Percentiles rank a stretch among this genome's conserved stretches.
Evolutionary conservation across 768 basidiomycete species (phyloP).

Genomic region (Boletus huronensis): DNA sequence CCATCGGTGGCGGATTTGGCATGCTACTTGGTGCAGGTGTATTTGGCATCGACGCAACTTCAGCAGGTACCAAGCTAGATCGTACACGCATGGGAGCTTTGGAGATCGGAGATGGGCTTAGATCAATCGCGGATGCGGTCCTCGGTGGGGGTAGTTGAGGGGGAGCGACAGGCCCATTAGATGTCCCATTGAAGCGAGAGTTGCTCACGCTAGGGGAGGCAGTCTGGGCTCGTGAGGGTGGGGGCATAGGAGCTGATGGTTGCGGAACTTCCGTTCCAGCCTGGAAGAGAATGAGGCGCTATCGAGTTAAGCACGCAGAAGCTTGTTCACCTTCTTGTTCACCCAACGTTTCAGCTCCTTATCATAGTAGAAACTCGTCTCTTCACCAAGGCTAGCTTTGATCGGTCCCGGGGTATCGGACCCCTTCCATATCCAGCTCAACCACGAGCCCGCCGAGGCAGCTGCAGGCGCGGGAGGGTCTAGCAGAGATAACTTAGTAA

Average conservation of each 20-base stretch:
- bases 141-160: conserved; percentile 34
- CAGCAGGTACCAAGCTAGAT: conserved; percentile 60
- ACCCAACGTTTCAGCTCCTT: conserved; percentile 96
- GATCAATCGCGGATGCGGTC: conserved; percentile 62
- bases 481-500: background rate
- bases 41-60: conserved; percentile 34
- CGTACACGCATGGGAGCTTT: conserved; percentile 55
- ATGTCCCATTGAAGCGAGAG: conserved; percentile 34
- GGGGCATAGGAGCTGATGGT: conserved; percentile 57
- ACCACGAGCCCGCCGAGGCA: conserved; percentile 59
- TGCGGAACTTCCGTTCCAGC: conserved; percentile 52
- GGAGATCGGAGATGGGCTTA: conserved; percentile 48
- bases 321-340: conserved; percentile 72
- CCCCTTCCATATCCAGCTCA: conserved; percentile 79
- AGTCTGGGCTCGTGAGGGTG: conserved; percentile 83
- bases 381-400: conserved; percentile 90
- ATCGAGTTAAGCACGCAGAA: background rate
- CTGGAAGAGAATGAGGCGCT: conserved; percentile 34
- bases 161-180: conserved; percentile 13
- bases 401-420: conserved; percentile 67
- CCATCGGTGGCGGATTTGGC: conserved; percentile 38
- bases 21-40: conserved; percentile 25
- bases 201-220: conserved; percentile 65
- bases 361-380: conserved; percentile 89
- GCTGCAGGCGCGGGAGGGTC: conserved; percentile 21